Percentiles rank a stretch among this genome's conserved stretches.
phyloP scores from a whole-genome alignment of 352 stramenopile species.

The Thalassiosira hispida region DNA sequence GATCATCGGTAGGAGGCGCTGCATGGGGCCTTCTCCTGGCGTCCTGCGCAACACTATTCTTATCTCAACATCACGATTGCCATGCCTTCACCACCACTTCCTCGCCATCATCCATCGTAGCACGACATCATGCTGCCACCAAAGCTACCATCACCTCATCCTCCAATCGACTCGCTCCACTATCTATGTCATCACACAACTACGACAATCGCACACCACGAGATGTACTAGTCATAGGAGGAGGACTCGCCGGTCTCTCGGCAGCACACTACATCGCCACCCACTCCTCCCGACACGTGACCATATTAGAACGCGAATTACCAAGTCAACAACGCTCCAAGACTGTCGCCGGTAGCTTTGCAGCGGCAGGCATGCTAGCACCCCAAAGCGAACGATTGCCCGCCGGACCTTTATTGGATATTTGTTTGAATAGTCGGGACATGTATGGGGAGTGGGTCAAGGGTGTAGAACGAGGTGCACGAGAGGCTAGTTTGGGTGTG shows the following conservation, averaged over 20 bases:
- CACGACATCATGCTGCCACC: too few species aligned
- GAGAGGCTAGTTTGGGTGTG: constrained; percentile 44
- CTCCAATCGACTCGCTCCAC: too few species aligned
- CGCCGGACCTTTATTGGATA: constrained; percentile 67
- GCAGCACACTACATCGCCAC: constrained; percentile 65
- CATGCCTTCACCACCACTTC: too few species aligned
- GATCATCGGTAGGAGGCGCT: too few species aligned
- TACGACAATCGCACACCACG: constrained; percentile 9
- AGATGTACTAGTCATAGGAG: constrained; percentile 81
- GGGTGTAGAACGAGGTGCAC: constrained; percentile 65
- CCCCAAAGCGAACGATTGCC: constrained; percentile 75
- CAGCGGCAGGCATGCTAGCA: constrained; percentile 82
- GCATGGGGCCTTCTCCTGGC: too few species aligned
- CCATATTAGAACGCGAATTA: constrained; percentile 67
- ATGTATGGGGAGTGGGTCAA: constrained; percentile 74
- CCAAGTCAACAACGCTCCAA: constrained; percentile 27
- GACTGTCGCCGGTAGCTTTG: constrained; percentile 60
- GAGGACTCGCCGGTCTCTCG: constrained; percentile 75
- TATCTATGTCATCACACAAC: neutral
- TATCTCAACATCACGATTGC: too few species aligned
- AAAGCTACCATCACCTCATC: too few species aligned
- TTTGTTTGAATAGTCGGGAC: constrained; percentile 69
- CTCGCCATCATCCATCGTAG: too few species aligned
- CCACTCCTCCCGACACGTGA: constrained; percentile 67
- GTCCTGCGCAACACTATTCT: too few species aligned